Evolutionary conservation across 139 green algal species (phyloP).

Genomic region (Yamagishiella unicocca): DNA sequence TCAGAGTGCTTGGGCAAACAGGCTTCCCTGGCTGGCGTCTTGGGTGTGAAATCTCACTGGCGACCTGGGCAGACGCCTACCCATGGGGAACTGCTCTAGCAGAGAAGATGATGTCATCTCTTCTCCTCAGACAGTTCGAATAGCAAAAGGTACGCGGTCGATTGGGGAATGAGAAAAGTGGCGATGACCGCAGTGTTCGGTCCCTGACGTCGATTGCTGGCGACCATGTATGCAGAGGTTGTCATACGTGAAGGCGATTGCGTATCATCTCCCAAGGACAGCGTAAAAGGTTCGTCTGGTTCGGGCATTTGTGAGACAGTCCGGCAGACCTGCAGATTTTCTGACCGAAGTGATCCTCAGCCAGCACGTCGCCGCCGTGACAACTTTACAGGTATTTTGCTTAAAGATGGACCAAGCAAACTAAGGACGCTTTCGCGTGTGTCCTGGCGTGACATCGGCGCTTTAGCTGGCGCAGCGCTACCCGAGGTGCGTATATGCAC

Average conservation of each 20-base stretch:
- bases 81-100: constrained; percentile 20
- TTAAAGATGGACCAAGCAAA: background rate
- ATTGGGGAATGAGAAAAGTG: background rate
- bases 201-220: too few species aligned
- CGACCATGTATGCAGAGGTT: background rate
- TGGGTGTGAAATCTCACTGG: too few species aligned
- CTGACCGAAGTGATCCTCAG: too few species aligned
- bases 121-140: background rate
- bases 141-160: background rate
- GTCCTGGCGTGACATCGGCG: constrained; percentile 6
- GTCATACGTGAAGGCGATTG: background rate
- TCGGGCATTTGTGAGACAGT: background rate
- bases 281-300: background rate
- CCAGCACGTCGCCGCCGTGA: too few species aligned
- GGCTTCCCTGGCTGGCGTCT: too few species aligned
- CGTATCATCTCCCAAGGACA: background rate
- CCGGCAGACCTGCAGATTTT: too few species aligned
- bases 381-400: constrained; percentile 14
- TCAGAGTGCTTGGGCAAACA: too few species aligned
- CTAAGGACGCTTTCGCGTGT: constrained; percentile 19
- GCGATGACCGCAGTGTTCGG: too few species aligned
- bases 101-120: background rate
- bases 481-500: constrained; percentile 3
- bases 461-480: background rate
- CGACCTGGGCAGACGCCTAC: too few species aligned